These are phyloP conservation scores for Colletotrichum karsti DNA, from an alignment of 2,329 filamentous ascomycete species.

Conservation along the genomic window DNA sequence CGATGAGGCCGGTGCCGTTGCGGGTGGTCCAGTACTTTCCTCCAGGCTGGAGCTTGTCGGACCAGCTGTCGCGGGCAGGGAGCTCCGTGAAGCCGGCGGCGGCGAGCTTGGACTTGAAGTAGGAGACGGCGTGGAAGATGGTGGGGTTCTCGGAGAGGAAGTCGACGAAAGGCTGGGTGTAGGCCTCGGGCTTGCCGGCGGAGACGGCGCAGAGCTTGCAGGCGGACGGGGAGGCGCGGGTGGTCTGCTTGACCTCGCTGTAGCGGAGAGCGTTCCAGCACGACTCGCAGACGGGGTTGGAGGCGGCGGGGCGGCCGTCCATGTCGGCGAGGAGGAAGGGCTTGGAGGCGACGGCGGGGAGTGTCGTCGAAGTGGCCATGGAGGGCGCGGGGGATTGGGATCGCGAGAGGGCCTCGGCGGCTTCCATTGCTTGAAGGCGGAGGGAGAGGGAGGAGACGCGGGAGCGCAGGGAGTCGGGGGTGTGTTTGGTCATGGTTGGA, in stretches of 20 bases:
- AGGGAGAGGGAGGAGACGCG: conserved; percentile 55
- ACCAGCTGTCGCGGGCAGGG: conserved; percentile 84
- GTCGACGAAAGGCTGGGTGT: conserved; percentile 84
- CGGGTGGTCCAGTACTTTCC: conserved; percentile 91
- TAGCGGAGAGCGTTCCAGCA: conserved; percentile 29
- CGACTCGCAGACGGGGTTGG: conserved; percentile 36
- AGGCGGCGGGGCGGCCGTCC: conserved; percentile 42
- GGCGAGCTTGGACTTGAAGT: conserved; percentile 78
- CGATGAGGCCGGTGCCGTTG: conserved; percentile 86
- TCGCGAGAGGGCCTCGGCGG: conserved; percentile 22
- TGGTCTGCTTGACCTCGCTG: conserved; percentile 25
- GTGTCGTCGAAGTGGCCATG: conserved; percentile 36
- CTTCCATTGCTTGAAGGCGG: conserved; percentile 46
- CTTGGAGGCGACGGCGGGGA: conserved; percentile 17
- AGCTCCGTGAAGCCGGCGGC: conserved; percentile 79
- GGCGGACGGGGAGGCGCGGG: conserved; percentile 27
- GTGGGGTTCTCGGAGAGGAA: conserved; percentile 93
- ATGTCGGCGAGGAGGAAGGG: conserved; percentile 60
- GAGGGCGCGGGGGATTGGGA: conserved; percentile 34
- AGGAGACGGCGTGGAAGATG: conserved; percentile 87
- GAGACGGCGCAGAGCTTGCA: conserved; percentile 48
- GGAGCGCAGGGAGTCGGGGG: conserved; percentile 51
- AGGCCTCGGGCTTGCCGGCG: conserved; percentile 65
- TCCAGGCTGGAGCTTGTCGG: conserved; percentile 73
- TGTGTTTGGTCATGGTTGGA: conserved; percentile 53